These are phyloP conservation scores for Raphanus hybrid DNA, from an alignment of 441 rosid genomes.

Conservation along the genomic window DNA sequence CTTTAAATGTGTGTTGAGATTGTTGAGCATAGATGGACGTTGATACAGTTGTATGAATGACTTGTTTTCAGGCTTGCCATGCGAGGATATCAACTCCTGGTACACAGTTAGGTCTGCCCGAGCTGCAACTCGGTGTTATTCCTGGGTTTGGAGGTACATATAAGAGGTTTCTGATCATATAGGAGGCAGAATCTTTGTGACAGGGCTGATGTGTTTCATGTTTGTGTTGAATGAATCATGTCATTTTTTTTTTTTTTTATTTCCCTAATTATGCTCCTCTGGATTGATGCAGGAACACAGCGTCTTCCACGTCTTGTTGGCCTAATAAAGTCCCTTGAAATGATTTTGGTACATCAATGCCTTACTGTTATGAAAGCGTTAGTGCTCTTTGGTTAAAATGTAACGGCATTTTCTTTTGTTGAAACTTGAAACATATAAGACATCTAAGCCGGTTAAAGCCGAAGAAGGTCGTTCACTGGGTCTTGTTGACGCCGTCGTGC, in stretches of 20 bases:
- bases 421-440: not conserved
- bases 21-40: not conserved
- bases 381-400: too few species aligned
- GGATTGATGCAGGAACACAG: too few species aligned
- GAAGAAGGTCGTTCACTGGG: not conserved
- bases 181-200: too few species aligned
- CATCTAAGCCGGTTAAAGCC: not conserved
- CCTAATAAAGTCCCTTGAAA: constrained; percentile 81
- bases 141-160: constrained; percentile 83
- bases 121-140: constrained; percentile 90
- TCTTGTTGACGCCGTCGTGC: not conserved
- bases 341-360: constrained; percentile 80
- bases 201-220: too few species aligned
- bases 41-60: too few species aligned
- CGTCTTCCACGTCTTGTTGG: constrained; percentile 99
- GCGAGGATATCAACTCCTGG: constrained; percentile 56
- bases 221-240: constrained; percentile 24
- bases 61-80: too few species aligned
- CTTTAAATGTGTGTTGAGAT: constrained; percentile 7
- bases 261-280: too few species aligned
- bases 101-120: constrained; percentile 91
- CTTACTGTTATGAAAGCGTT: too few species aligned
- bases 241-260: too few species aligned
- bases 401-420: not conserved
- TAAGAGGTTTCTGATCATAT: too few species aligned